Evolutionary conservation across 2,329 filamentous ascomycete species (phyloP).

Genomic region (Paraphaeosphaeria minitans): DNA sequence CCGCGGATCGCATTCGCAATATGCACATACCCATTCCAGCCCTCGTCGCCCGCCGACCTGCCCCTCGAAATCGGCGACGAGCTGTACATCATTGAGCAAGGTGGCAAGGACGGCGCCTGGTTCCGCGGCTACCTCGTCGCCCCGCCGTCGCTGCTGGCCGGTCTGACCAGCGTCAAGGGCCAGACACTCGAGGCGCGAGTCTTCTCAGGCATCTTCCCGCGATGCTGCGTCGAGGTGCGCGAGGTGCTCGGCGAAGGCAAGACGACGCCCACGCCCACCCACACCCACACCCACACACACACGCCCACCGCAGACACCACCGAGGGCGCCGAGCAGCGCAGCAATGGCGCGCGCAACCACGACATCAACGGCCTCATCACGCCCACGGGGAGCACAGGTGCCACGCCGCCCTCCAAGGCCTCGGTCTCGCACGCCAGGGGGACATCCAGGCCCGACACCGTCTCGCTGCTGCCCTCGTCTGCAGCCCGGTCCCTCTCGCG

Average conservation of each 20-base stretch:
- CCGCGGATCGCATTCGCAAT: conserved; percentile 97
- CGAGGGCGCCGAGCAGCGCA: conserved; percentile 26
- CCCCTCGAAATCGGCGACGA: conserved; percentile 98
- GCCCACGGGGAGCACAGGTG: conserved; percentile 45
- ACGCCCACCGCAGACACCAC: conserved; percentile 15
- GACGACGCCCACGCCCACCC: conserved; percentile 20
- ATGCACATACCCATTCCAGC: conserved; percentile 91
- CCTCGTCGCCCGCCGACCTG: conserved; percentile 84
- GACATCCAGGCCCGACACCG: conserved; percentile 32
- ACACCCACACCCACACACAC: conserved; percentile 19
- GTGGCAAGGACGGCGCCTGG: conserved; percentile 83
- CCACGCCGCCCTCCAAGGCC: conserved; percentile 25
- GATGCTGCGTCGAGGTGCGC: conserved; percentile 91
- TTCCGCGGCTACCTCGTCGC: conserved; percentile 94
- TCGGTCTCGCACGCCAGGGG: conserved; percentile 15
- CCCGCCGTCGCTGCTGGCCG: conserved; percentile 88
- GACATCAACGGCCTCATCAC: conserved; percentile 46
- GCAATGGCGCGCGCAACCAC: conserved; percentile 29
- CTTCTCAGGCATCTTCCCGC: conserved; percentile 97
- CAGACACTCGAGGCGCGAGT: conserved; percentile 94
- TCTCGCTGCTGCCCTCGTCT: conserved; percentile 31
- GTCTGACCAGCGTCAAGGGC: conserved; percentile 86
- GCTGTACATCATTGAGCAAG: conserved; percentile 97
- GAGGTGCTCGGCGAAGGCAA: conserved; percentile 76
- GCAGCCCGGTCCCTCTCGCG: conserved; percentile 34